Evolutionary conservation across 352 stramenopile species (phyloP).

Genomic region (Plasmopara muralis): DNA sequence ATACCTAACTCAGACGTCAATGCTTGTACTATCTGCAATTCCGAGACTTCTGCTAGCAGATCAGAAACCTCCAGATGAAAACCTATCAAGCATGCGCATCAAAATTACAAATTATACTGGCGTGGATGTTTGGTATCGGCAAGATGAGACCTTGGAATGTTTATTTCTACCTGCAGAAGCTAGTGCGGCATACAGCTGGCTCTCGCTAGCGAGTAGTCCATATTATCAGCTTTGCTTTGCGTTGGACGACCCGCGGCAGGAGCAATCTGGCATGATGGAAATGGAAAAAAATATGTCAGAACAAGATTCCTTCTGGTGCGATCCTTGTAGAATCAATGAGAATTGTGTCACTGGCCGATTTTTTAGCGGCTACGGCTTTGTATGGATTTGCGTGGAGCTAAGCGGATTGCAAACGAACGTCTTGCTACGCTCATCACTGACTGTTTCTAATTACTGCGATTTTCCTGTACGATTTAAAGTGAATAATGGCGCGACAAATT

Average conservation of each 20-base stretch:
- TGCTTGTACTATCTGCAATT: conserved; percentile 53
- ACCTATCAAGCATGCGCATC: conserved; percentile 57
- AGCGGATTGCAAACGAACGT: conserved; percentile 50
- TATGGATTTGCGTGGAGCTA: conserved; percentile 66
- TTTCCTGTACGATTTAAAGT: conserved; percentile 34
- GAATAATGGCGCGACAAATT: conserved; percentile 13
- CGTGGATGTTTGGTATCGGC: conserved; percentile 50
- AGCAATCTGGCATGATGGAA: conserved; percentile 3
- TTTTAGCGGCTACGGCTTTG: conserved; percentile 41
- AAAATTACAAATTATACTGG: conserved; percentile 40
- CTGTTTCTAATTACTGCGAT: conserved; percentile 38
- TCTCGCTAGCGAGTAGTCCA: conserved; percentile 36
- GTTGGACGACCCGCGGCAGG: conserved; percentile 21
- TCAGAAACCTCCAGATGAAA: conserved; percentile 11
- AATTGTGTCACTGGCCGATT: conserved; percentile 52
- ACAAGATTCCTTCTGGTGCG: conserved; percentile 37
- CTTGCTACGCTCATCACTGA: conserved; percentile 40
- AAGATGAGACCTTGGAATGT: conserved; percentile 54
- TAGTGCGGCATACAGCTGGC: conserved; percentile 59
- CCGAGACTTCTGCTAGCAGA: conserved; percentile 32
- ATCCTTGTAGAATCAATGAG: conserved; percentile 59
- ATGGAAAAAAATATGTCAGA: neutral
- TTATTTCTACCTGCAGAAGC: conserved; percentile 29
- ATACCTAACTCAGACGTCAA: conserved; percentile 65
- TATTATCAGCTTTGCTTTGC: conserved; percentile 57